These are phyloP conservation scores for Nyssa sinensis DNA, from an alignment of 148 eudicot species.

Conservation along the genomic window DNA sequence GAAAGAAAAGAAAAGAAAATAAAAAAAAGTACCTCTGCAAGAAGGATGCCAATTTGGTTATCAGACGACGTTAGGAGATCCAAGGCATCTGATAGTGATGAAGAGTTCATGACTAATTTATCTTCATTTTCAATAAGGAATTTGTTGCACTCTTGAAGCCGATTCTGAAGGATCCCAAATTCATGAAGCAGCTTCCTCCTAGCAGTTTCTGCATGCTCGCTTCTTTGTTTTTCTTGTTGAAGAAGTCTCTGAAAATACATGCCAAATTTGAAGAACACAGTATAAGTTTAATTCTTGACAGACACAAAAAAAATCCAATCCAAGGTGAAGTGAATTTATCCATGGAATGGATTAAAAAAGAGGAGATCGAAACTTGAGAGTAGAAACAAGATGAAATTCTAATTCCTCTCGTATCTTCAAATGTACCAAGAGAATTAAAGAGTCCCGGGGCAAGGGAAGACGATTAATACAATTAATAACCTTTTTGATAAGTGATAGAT, in stretches of 20 bases:
- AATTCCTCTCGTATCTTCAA: no score
- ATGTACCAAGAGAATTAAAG: background rate
- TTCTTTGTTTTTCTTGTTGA: constrained; percentile 47
- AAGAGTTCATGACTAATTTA: constrained; percentile 42
- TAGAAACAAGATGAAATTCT: no score
- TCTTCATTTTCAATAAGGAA: constrained; percentile 39
- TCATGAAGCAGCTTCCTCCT: constrained; percentile 66
- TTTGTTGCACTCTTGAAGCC: constrained; percentile 59
- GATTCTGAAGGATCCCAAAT: constrained; percentile 54
- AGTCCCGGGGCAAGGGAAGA: no score
- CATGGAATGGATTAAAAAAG: no score
- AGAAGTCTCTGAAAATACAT: constrained; percentile 49
- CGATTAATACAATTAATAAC: no score
- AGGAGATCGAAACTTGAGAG: no score
- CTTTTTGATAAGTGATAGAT: no score
- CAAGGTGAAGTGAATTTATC: background rate
- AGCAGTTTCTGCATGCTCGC: constrained; percentile 36
- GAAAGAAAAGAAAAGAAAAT: no score
- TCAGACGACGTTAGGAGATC: constrained; percentile 60
- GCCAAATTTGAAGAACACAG: background rate
- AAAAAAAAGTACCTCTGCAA: constrained; percentile 58
- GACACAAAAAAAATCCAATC: background rate
- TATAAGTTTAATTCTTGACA: background rate
- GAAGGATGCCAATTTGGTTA: constrained; percentile 49
- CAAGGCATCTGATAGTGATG: constrained; percentile 46